phyloP scores from a whole-genome alignment of 2,329 filamentous ascomycete genomes.

The Talaromyces piceae region DNA sequence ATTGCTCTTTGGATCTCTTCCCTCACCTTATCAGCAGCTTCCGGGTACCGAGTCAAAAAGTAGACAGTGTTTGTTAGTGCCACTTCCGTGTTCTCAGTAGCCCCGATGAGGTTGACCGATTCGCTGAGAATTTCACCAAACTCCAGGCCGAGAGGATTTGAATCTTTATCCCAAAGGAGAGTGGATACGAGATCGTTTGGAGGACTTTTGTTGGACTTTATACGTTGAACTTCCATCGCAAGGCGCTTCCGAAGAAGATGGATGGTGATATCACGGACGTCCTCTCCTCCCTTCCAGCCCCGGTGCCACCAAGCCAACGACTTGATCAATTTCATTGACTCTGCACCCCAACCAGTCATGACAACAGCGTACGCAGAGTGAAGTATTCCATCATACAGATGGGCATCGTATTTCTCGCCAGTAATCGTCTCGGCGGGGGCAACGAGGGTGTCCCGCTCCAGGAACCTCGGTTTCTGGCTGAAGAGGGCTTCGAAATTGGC shows the following conservation, averaged over 20 bases:
- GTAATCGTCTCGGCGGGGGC: conserved; percentile 16
- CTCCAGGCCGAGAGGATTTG: conserved; percentile 41
- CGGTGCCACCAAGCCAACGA: background rate
- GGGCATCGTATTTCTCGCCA: conserved; percentile 1
- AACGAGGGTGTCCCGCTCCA: conserved; percentile 19
- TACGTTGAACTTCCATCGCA: conserved; percentile 15
- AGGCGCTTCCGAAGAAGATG: conserved; percentile 1
- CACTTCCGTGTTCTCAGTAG: conserved; percentile 46
- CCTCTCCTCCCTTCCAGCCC: conserved; percentile 10
- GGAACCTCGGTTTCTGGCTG: conserved; percentile 12
- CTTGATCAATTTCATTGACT: background rate
- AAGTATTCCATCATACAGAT: too few species aligned
- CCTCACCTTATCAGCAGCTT: conserved; percentile 32
- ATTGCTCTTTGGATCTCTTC: conserved; percentile 21
- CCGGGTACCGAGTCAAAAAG: conserved; percentile 44
- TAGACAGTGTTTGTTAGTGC: conserved; percentile 49
- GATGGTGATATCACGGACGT: conserved; percentile 11
- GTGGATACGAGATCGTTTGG: conserved; percentile 53
- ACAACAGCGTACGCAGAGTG: too few species aligned
- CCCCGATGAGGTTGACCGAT: conserved; percentile 39
- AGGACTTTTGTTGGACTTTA: conserved; percentile 43
- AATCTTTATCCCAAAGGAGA: conserved; percentile 47
- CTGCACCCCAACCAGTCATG: background rate
- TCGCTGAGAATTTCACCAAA: conserved; percentile 54
- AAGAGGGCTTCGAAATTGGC: background rate